Percentiles rank a stretch among this genome's conserved stretches.
Evolutionary conservation across 176 grass and related monocot genomes (phyloP).

Genomic region (Musa beccarii): DNA sequence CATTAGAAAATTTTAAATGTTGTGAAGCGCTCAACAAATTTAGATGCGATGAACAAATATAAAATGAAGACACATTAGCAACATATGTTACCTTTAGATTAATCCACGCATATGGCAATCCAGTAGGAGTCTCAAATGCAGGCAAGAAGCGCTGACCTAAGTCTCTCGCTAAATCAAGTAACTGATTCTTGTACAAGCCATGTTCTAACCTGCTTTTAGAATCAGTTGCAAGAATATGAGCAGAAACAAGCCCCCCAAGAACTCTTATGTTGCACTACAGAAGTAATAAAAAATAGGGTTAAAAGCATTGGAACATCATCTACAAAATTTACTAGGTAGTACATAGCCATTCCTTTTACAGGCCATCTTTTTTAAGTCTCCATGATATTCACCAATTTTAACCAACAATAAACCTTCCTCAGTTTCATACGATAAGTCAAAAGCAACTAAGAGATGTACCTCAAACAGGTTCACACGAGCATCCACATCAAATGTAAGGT

Average conservation of each 20-base stretch:
- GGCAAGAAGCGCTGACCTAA: constrained; percentile 73
- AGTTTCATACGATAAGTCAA: neutral
- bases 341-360: neutral
- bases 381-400: neutral
- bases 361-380: neutral
- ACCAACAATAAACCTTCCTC: neutral
- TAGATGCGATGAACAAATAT: neutral
- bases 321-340: neutral
- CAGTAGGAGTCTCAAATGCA: constrained; percentile 91
- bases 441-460: constrained; percentile 38
- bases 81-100: constrained; percentile 68
- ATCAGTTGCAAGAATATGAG: constrained; percentile 89
- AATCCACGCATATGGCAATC: constrained; percentile 96
- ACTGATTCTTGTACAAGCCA: constrained; percentile 68
- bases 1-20: no score
- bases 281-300: constrained; percentile 17
- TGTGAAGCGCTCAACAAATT: neutral
- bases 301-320: constrained; percentile 6
- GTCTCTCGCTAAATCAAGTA: constrained; percentile 78
- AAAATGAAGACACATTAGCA: neutral
- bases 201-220: constrained; percentile 46
- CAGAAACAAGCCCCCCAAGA: constrained; percentile 97
- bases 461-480: constrained; percentile 91
- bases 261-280: constrained; percentile 95
- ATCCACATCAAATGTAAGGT: constrained; percentile 85